A percentile compares a stretch with the other conserved stretches of the same genome.
phyloP scores from a whole-genome alignment of 306 rosid species.

The Castanopsis chinensis region DNA sequence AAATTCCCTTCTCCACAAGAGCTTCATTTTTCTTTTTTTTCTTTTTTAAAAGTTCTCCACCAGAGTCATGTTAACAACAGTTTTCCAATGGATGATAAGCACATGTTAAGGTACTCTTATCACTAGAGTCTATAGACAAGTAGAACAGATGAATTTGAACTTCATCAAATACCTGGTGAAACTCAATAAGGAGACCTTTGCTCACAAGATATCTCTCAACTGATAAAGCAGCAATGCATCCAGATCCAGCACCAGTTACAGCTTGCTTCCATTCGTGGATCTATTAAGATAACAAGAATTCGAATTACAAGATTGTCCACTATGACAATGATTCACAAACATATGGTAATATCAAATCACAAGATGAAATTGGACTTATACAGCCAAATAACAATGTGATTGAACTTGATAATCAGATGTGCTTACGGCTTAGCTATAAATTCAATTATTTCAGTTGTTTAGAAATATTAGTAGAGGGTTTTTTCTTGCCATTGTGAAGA shows the following conservation, averaged over 20 bases:
- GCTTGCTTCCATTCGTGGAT: slow-evolving; percentile 99
- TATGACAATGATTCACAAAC: background rate
- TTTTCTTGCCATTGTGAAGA: background rate
- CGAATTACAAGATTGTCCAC: slow-evolving; percentile 5
- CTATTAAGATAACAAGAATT: slow-evolving; percentile 31
- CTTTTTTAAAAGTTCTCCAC: background rate
- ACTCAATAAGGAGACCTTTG: slow-evolving; percentile 73
- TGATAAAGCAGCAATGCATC: slow-evolving; percentile 91
- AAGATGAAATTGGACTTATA: background rate
- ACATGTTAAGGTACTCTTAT: slow-evolving; percentile 1
- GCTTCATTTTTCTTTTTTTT: background rate
- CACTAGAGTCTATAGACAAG: slow-evolving; percentile 6
- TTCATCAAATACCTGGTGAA: slow-evolving; percentile 76
- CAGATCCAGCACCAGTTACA: slow-evolving; percentile 95
- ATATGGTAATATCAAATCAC: slow-evolving; percentile 16
- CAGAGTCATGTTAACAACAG: slow-evolving; percentile 11
- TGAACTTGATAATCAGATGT: background rate
- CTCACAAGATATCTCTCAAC: slow-evolving; percentile 94
- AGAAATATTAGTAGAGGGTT: background rate
- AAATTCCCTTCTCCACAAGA: slow-evolving; percentile 13
- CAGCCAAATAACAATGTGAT: background rate
- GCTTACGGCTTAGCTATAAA: background rate
- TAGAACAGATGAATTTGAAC: slow-evolving; percentile 13
- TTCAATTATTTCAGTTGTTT: background rate
- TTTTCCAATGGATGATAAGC: slow-evolving; percentile 2